Conservation (phyloP, 345 rosid genomes). For the Psidium friedrichsthalianum region DNA sequence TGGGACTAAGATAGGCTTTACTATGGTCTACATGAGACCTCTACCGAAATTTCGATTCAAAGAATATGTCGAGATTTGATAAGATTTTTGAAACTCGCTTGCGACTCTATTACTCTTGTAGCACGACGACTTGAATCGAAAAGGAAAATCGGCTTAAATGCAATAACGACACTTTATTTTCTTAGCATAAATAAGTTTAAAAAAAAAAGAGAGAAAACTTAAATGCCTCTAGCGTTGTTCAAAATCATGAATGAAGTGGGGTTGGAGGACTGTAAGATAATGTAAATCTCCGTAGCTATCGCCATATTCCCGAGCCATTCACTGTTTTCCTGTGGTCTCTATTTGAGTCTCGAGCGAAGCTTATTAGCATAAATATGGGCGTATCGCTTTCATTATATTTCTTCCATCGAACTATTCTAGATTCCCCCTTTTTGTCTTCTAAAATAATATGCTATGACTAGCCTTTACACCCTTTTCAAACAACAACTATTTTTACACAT, state of each 20-base stretch:
- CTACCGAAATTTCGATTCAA: background rate
- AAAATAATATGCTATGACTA: background rate
- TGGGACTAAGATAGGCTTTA: background rate
- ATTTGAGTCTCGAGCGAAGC: background rate
- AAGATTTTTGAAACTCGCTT: background rate
- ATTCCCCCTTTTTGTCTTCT: background rate
- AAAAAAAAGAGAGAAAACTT: background rate
- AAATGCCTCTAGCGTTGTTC: background rate
- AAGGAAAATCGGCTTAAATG: background rate
- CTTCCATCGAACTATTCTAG: background rate
- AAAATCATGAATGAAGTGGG: background rate
- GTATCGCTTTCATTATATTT: background rate
- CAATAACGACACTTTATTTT: background rate
- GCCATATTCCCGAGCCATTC: background rate
- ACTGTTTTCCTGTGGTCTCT: background rate
- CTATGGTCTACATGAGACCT: background rate
- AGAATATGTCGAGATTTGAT: background rate
- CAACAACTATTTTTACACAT: background rate
- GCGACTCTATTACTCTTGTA: background rate
- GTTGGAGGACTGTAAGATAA: background rate
- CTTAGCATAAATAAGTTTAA: background rate
- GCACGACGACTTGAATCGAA: fast-evolving
- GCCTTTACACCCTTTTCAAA: background rate
- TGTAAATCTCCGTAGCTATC: background rate
- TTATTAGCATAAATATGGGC: background rate